Evolutionary conservation across 441 rosid species (phyloP).

Genomic region (Codiaeum variegatum): DNA sequence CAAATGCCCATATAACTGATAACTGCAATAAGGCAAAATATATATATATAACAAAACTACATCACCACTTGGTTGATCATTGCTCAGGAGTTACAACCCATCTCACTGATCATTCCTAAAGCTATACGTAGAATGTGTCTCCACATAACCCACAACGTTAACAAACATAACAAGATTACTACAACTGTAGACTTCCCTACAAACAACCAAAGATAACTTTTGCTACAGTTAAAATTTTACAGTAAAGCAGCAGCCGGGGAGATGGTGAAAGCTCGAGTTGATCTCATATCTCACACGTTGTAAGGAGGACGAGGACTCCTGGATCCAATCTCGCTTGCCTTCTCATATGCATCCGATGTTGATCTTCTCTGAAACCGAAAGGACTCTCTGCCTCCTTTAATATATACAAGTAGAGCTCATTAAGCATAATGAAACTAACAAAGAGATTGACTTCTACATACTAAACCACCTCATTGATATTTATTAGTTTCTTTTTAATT

Average conservation of each 20-base stretch:
- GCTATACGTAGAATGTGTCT: not conserved
- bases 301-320: constrained; percentile 73
- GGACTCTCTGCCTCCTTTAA: constrained; percentile 58
- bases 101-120: not conserved
- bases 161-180: not conserved
- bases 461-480: too few relatives aligned
- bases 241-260: not conserved
- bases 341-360: constrained; percentile 61
- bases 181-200: not conserved
- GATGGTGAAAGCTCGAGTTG: too few relatives aligned
- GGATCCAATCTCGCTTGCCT: constrained; percentile 62
- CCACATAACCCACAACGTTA: not conserved
- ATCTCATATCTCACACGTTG: constrained; percentile 71
- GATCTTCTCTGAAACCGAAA: constrained; percentile 76
- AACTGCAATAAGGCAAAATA: too few relatives aligned
- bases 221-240: not conserved
- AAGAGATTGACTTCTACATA: too few relatives aligned
- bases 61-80: not conserved
- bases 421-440: not conserved
- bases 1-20: too few relatives aligned
- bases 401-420: not conserved
- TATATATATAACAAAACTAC: not conserved
- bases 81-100: constrained; percentile 11
- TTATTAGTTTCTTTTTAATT: too few relatives aligned
- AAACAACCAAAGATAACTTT: not conserved